Evolutionary conservation across 2,329 filamentous ascomycete genomes (phyloP).

Genomic region (Trichoderma lentiforme): DNA sequence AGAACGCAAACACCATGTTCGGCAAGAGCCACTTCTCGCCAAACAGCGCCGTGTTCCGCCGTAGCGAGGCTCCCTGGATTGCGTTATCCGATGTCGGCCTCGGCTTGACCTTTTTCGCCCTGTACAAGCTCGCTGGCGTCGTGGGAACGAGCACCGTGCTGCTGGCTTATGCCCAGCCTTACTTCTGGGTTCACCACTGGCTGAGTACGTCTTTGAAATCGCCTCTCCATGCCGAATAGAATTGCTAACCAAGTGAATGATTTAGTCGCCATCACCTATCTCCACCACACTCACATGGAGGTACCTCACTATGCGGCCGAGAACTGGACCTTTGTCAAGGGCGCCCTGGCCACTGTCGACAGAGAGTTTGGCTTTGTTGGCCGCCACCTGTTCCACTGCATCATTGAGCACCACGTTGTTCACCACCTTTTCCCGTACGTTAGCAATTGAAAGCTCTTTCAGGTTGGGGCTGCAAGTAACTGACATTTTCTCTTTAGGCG

Average conservation of each 20-base stretch:
- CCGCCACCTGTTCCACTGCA: conserved; percentile 61
- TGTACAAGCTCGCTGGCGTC: conserved; percentile 55
- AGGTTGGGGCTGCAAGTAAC: neutral
- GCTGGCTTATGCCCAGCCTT: conserved; percentile 61
- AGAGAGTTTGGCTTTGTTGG: conserved; percentile 61
- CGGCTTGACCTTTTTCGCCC: conserved; percentile 44
- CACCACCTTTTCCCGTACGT: conserved; percentile 52
- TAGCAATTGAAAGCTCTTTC: neutral
- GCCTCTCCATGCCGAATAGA: neutral
- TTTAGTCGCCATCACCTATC: conserved; percentile 68
- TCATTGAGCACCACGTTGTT: conserved; percentile 57
- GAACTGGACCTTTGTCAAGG: conserved; percentile 59
- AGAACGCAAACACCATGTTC: conserved; percentile 28
- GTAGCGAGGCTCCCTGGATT: conserved; percentile 54
- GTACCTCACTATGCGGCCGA: conserved; percentile 50
- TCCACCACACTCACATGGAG: conserved; percentile 51
- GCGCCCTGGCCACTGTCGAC: conserved; percentile 59
- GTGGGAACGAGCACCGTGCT: conserved; percentile 45
- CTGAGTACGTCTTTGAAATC: conserved; percentile 44
- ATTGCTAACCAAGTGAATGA: neutral
- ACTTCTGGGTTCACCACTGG: conserved; percentile 70
- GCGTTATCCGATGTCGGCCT: conserved; percentile 60
- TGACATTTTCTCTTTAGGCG: neutral
- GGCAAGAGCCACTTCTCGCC: conserved; percentile 57
- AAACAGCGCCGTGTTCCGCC: conserved; percentile 57